A percentile compares a stretch with the other conserved stretches of the same genome.
These are phyloP conservation scores for Spathaspora gorwiae DNA, from an alignment of 805 yeast species.

Conservation along the genomic window DNA sequence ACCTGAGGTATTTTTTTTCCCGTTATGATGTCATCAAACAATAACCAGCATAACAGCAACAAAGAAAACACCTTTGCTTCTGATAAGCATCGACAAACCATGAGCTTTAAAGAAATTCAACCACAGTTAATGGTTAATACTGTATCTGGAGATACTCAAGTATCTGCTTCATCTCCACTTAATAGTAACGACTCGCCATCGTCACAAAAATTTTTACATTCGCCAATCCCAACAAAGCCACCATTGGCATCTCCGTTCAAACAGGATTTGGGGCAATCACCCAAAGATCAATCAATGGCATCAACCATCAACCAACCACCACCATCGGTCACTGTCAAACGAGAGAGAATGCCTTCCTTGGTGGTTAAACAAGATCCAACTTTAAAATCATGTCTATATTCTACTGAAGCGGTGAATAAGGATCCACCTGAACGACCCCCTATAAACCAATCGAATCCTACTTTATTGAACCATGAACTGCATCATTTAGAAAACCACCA, in stretches of 20 bases:
- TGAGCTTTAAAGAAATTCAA: too few relatives aligned
- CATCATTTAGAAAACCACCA: conserved; percentile 7
- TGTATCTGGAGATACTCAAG: too few relatives aligned
- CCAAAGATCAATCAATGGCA: not conserved
- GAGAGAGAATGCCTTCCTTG: conserved; percentile 10
- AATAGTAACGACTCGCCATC: too few relatives aligned
- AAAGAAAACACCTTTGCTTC: too few relatives aligned
- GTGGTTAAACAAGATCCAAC: conserved; percentile 14
- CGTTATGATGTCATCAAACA: too few relatives aligned
- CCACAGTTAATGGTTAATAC: too few relatives aligned
- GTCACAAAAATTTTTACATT: conserved; percentile 3
- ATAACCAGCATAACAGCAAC: too few relatives aligned
- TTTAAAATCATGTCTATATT: conserved; percentile 15
- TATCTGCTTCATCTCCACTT: too few relatives aligned
- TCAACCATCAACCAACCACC: not conserved
- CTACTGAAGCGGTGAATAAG: not conserved
- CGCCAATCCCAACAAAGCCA: conserved; percentile 10
- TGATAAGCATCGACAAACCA: too few relatives aligned
- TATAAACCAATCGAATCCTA: not conserved
- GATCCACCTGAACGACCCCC: not conserved
- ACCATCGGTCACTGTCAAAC: not conserved
- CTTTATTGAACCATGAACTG: not conserved
- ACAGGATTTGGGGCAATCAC: not conserved
- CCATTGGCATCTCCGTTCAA: not conserved
- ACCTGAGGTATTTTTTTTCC: too few relatives aligned